Evolutionary conservation across 495 filamentous ascomycete species (phyloP), one percentile per base, ranked within the genome.

Genomic region (Jackrogersella minutella): DNA sequence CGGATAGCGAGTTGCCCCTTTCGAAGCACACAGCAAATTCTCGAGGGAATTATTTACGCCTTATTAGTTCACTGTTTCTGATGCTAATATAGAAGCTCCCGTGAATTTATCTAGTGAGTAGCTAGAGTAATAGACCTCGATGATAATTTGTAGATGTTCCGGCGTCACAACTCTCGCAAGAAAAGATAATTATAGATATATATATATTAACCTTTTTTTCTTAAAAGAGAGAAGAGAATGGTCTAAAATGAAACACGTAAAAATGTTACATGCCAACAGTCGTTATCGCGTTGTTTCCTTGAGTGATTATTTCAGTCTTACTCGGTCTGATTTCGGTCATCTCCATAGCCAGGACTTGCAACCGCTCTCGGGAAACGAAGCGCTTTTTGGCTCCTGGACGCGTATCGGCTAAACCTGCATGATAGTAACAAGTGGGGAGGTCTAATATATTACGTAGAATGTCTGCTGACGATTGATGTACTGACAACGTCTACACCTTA

Each of bases 401-500:
- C 16, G 3, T 21, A n/a, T 33, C 33, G 47, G 7, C 47, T 52
- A 50, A 17, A 16, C 43, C 10, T n/a, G 41, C 47, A 16, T 34
- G 17, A 8, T 26, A 52, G 37, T 24, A 26, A 8, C 44, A 24
- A 43, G 58, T 61, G 58, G 47, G 58, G 47, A 49, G 44, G 43
- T 7, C 9, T 9, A 43, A 36, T 21, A n/a, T n/a, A n/a, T n/a
- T n/a, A n/a, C n/a, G n/a, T n/a, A n/a, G n/a, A n/a, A n/a, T n/a
- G n/a, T 36, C 58, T 52, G 24, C 5, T 36, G 47, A 53, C 43
- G 37, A 24, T 9, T 11, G 36, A 6, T 4, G n/a, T 9, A 5
- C 30, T 44, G 41, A 14, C 13, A 7, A 24, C 14, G 22, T 40
- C 11, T 21, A 33, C 7, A 16, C 39, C 22, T 49, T 22, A 19